phyloP scores from a whole-genome alignment of 2,329 filamentous ascomycete species.

The Nigrospora sphaerica region DNA sequence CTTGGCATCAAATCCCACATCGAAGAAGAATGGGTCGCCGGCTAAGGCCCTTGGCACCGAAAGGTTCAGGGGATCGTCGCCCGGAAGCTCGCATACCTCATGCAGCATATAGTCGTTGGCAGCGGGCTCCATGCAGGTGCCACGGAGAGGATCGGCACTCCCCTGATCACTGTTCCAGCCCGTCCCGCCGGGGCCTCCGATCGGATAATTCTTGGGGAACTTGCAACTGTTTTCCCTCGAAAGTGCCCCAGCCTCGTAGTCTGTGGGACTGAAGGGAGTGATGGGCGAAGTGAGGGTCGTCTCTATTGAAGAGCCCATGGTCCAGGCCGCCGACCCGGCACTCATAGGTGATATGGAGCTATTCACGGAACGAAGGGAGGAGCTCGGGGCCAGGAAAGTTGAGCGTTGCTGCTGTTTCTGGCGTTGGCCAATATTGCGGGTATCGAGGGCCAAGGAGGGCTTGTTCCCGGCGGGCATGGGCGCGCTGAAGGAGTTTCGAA shows the following conservation, averaged over 20 bases:
- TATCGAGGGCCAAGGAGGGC: conserved; percentile 23
- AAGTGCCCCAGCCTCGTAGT: conserved; percentile 13
- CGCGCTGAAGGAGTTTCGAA: neutral
- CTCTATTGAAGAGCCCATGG: conserved; percentile 30
- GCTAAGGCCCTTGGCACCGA: conserved; percentile 20
- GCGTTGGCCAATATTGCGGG: conserved; percentile 13
- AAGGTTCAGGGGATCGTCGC: conserved; percentile 28
- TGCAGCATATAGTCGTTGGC: conserved; percentile 12
- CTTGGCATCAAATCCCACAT: conserved; percentile 20
- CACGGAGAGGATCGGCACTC: too few relatives aligned
- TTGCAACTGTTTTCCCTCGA: conserved; percentile 8
- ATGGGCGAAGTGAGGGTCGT: conserved; percentile 39
- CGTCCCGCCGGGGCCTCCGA: conserved; percentile 13
- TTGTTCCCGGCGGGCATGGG: conserved; percentile 3
- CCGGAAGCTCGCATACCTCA: conserved; percentile 34
- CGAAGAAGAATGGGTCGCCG: conserved; percentile 27
- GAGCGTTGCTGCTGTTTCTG: conserved; percentile 15
- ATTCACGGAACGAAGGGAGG: conserved; percentile 28
- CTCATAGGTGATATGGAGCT: conserved; percentile 41
- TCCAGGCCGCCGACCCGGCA: conserved; percentile 26
- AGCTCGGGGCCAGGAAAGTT: conserved; percentile 20
- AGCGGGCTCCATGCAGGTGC: neutral
- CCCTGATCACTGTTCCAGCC: neutral
- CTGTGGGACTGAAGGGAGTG: conserved; percentile 27
- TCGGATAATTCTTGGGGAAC: conserved; percentile 15